Conservation (phyloP, 2,329 filamentous ascomycete species). For the Cercospora brassicicola region DNA sequence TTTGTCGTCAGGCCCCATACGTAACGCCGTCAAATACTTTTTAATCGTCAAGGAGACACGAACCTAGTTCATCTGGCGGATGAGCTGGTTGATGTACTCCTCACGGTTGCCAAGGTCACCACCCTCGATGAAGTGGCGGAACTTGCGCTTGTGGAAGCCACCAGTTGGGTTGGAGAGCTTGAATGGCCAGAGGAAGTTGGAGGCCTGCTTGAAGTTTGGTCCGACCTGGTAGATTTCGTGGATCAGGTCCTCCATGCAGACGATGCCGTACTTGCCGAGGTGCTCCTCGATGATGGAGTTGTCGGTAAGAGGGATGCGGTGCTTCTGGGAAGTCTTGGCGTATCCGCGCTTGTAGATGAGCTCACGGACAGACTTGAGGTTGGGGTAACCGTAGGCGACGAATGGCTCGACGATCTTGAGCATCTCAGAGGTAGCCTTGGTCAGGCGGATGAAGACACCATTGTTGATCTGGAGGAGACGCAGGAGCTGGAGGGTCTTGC, state of each 20-base stretch:
- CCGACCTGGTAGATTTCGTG: constrained; percentile 99
- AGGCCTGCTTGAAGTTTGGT: constrained; percentile 96
- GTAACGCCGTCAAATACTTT: constrained; percentile 14
- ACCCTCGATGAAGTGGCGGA: constrained; percentile 98
- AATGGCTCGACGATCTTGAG: constrained; percentile 98
- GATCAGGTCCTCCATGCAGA: constrained; percentile 98
- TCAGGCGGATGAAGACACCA: constrained; percentile 94
- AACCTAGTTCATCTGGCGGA: constrained; percentile 96
- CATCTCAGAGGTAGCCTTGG: constrained; percentile 97
- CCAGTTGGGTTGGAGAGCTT: constrained; percentile 98
- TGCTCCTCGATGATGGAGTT: constrained; percentile 96
- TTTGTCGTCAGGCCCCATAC: constrained; percentile 9
- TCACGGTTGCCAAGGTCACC: constrained; percentile 98
- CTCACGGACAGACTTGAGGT: constrained; percentile 98
- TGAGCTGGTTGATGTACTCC: constrained; percentile 93
- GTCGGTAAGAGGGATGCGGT: constrained; percentile 93
- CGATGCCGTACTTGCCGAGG: constrained; percentile 97
- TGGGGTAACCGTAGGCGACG: constrained; percentile 98
- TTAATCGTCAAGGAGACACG: constrained; percentile 1
- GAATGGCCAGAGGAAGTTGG: constrained; percentile 99
- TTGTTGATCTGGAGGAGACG: constrained; percentile 99
- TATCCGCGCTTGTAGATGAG: constrained; percentile 99
- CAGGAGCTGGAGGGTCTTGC: constrained; percentile 99
- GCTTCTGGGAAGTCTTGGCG: constrained; percentile 92
- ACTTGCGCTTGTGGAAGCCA: constrained; percentile 94